Evolutionary conservation across 805 yeast genomes (phyloP), one percentile per base, ranked within the genome.

Genomic region (Debaryomyces maramus): DNA sequence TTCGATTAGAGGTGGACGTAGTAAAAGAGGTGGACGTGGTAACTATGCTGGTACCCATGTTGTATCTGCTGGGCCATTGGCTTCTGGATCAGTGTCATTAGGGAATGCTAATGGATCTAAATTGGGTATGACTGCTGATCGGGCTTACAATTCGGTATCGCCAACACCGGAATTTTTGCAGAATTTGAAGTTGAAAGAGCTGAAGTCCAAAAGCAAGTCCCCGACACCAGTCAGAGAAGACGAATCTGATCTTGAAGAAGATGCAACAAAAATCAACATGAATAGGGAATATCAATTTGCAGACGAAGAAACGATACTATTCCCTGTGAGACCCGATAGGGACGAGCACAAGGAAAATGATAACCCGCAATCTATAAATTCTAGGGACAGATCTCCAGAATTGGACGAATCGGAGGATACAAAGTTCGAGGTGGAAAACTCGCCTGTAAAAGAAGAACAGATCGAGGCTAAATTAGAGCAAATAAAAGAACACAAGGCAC

Each of bases 271-370:
- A 51, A 80, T 83, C 46, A 76, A 83, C 58, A 81, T 84, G 85
- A 80, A 79, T 40, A 73, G 75, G 51, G 83, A 75, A 35, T 80
- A 79, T 46, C 64, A 63, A 20, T 71, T 77, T 48, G 75, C 69
- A 16, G 78, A 67, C 18, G 68, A 63, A n/a, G 83, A 78, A 39
- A 70, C 80, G 0, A 73, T 67, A 14, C 58, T 83, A 22, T 83
- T 85, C 66, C 91, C 91, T 0, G 82, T 85, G 4, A 74, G 89
- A 50, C 87, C 91, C 1, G 70, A 70, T 7, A 72, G 88, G 60
- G 63, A 67, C 8, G 73, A 69, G 22, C 73, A 68, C 39, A 65
- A 61, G 26, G 73, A 58, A 26, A 46, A 36, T 24, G 45, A 39
- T 23, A 48, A 39, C 10, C 38, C 41, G 26, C 35, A 34, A 9